Percentiles rank a stretch among this genome's conserved stretches.
These are phyloP conservation scores for Sindora glabra DNA, from an alignment of 306 rosid genomes.

Conservation along the genomic window DNA sequence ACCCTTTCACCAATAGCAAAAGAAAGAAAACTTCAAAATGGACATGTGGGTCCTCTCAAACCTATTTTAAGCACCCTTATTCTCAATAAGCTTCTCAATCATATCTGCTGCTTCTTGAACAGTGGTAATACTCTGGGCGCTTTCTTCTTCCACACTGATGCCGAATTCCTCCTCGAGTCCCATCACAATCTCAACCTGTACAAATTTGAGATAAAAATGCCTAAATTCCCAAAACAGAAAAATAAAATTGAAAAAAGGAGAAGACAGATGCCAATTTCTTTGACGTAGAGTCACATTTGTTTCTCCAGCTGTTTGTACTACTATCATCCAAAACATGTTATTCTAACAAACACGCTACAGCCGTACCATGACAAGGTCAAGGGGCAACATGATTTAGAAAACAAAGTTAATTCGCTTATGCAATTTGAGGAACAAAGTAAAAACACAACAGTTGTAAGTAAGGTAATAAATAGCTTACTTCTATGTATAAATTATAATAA, in stretches of 20 bases:
- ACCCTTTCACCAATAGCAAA: background rate
- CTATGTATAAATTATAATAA: background rate
- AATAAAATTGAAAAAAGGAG: slow-evolving; percentile 4
- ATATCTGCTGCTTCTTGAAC: slow-evolving; percentile 92
- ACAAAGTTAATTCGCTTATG: background rate
- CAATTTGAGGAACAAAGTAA: background rate
- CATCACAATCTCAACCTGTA: slow-evolving; percentile 93
- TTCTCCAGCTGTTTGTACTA: too few relatives aligned
- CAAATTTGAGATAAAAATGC: background rate
- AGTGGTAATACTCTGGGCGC: slow-evolving; percentile 81
- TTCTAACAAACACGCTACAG: slow-evolving; percentile 1
- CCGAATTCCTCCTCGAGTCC: slow-evolving; percentile 83
- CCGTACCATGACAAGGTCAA: background rate
- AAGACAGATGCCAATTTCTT: background rate
- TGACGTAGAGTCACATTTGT: too few relatives aligned
- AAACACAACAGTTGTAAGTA: background rate
- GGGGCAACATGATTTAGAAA: background rate
- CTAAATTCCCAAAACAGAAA: background rate
- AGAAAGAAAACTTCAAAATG: slow-evolving; percentile 2
- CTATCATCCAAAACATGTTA: background rate
- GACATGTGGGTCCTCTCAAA: background rate
- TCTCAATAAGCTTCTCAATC: slow-evolving; percentile 59
- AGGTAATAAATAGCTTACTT: background rate
- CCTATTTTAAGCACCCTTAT: slow-evolving; percentile 29
- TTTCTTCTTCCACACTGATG: slow-evolving; percentile 69